Percentiles rank a stretch among this genome's conserved stretches.
phyloP scores from a whole-genome alignment of 2,329 filamentous ascomycete species.

The Gaeumannomyces sp. region DNA sequence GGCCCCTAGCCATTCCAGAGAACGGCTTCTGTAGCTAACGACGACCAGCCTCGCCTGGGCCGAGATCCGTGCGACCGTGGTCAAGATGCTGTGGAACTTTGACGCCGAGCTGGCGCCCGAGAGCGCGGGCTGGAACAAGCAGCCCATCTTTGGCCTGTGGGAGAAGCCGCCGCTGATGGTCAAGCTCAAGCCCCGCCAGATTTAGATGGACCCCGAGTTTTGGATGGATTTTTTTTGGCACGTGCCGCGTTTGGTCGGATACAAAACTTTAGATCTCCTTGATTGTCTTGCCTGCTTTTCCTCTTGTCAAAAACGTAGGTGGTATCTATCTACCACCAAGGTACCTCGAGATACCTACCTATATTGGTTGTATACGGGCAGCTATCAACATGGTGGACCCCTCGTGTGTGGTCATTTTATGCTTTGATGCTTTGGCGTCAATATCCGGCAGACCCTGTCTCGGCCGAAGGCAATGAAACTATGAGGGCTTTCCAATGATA shows the following conservation, averaged over 20 bases:
- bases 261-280: neutral
- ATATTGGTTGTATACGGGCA: too few relatives aligned
- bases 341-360: too few relatives aligned
- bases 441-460: neutral
- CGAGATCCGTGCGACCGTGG: slow-evolving; percentile 44
- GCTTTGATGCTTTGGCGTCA: too few relatives aligned
- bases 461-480: neutral
- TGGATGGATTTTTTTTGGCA: neutral
- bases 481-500: neutral
- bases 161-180: slow-evolving; percentile 9
- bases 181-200: slow-evolving; percentile 4
- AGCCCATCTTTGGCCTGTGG: slow-evolving; percentile 4
- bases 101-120: slow-evolving; percentile 35
- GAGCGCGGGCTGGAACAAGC: slow-evolving; percentile 27
- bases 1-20: neutral
- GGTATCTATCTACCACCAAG: too few relatives aligned
- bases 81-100: slow-evolving; percentile 42
- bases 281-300: too few relatives aligned
- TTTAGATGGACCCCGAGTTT: neutral
- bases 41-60: slow-evolving; percentile 37
- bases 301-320: too few relatives aligned
- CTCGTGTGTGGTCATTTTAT: too few relatives aligned
- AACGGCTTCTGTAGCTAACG: too few relatives aligned
- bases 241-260: neutral
- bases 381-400: too few relatives aligned